Conservation (phyloP, 106 monocot genomes). For the Dendrobium officinale region DNA sequence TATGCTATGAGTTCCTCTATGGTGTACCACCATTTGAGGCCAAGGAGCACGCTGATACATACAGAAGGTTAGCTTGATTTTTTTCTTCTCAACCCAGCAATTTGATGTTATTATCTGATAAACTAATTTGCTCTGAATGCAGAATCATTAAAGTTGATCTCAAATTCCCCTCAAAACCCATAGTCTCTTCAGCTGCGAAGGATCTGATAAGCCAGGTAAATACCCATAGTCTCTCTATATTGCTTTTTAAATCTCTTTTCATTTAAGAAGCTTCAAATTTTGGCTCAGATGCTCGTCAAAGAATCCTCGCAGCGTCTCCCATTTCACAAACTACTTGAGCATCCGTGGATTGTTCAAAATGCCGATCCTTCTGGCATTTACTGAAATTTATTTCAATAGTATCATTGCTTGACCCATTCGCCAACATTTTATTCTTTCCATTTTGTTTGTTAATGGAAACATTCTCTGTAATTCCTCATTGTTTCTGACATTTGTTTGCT, state of each 20-base stretch:
- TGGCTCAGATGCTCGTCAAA: slow-evolving; percentile 80
- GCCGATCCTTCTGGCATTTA: slow-evolving; percentile 86
- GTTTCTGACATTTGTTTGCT: neutral
- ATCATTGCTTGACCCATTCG: neutral
- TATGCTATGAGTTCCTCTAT: slow-evolving; percentile 97
- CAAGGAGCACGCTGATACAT: slow-evolving; percentile 95
- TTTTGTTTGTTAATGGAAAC: neutral
- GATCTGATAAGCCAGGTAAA: slow-evolving; percentile 89
- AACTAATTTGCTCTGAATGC: slow-evolving; percentile 5
- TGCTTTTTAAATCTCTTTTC: neutral
- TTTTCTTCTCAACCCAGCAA: neutral
- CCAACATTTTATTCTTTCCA: neutral
- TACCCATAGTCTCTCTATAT: neutral
- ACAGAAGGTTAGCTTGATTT: slow-evolving; percentile 56
- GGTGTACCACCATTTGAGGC: slow-evolving; percentile 96
- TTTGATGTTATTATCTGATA: neutral
- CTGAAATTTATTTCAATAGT: slow-evolving; percentile 15
- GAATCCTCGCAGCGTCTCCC: slow-evolving; percentile 77
- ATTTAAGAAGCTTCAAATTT: neutral
- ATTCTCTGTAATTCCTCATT: too few species aligned
- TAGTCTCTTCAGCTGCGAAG: slow-evolving; percentile 70
- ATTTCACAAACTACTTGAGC: slow-evolving; percentile 86
- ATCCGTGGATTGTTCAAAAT: slow-evolving; percentile 96
- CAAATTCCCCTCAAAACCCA: slow-evolving; percentile 76
- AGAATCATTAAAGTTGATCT: slow-evolving; percentile 98